Conservation (phyloP, 2,329 filamentous ascomycete species). For the Phymatotrichopsis omnivora region DNA sequence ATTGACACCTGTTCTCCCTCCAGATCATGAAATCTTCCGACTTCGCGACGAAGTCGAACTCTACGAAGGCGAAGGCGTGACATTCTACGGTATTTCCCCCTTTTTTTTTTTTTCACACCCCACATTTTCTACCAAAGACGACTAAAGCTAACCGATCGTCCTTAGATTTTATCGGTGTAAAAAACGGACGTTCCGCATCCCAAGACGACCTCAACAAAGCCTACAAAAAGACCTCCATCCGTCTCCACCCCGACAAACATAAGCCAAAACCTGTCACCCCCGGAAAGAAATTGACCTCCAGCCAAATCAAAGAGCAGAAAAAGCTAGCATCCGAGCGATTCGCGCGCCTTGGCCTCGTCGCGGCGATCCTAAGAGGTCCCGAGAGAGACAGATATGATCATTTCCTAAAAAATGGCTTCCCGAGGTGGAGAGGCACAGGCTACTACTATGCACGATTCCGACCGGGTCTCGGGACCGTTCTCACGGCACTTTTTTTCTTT, state of each 20-base stretch:
- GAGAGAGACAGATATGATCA: conserved; percentile 85
- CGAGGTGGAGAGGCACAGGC: conserved; percentile 89
- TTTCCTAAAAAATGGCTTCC: conserved; percentile 87
- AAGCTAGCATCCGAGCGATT: conserved; percentile 77
- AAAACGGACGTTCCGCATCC: conserved; percentile 50
- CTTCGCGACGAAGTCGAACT: conserved; percentile 74
- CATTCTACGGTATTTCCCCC: conserved; percentile 61
- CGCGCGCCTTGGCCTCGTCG: conserved; percentile 71
- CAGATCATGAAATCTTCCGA: conserved; percentile 97
- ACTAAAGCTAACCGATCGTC: conserved; percentile 48
- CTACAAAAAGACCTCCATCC: conserved; percentile 76
- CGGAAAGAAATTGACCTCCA: conserved; percentile 53
- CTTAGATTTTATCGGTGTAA: conserved; percentile 68
- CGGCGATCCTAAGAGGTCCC: conserved; percentile 72
- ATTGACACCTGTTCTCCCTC: conserved; percentile 5
- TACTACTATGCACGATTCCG: conserved; percentile 97
- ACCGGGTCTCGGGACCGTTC: conserved; percentile 75
- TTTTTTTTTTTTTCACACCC: conserved; percentile 21
- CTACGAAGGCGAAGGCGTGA: conserved; percentile 65
- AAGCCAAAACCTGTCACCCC: conserved; percentile 69
- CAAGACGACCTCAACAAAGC: conserved; percentile 88
- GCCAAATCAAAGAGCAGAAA: conserved; percentile 65
- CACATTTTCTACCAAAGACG: conserved; percentile 70
- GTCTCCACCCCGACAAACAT: conserved; percentile 91
- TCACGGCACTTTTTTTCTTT: conserved; percentile 70